Evolutionary conservation across 306 rosid species (phyloP), one percentile per base, ranked within the genome.

Genomic region (Mimosa pudica): DNA sequence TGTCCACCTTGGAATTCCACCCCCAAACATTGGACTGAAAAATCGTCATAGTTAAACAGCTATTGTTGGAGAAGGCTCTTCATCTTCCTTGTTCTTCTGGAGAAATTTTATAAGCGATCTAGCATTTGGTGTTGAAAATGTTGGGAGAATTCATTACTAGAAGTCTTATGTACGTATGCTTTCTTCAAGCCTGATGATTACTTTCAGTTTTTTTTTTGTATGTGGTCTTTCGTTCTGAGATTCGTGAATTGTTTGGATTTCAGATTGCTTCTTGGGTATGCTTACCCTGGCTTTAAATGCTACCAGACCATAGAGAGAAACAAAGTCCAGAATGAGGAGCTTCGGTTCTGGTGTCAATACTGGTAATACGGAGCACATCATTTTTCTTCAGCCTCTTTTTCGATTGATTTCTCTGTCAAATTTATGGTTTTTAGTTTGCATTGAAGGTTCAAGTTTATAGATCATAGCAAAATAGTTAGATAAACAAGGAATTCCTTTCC

Each of bases 331-430:
- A 86, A 76, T 47, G 93, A 87, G 77, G 93, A 93, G 78, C 98
- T 95, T 77, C 94, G 95, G 13, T 91, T 95, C 80, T 95, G 98
- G 98, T 95, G 98, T 83, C 96, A 90, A 80, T 93, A 93, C 74
- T 95, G 98, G 98, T 92, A 90, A 48, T 2, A 70, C n/a, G n/a
- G n/a, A n/a, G n/a, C n/a, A n/a, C 10, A 74, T 44, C n/a, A 16
- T 46, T 46, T 18, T 73, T 62, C 36, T 57, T 51, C 41, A 17
- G 61, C 35, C 65, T 32, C n/a, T 11, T 72, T 65, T 8, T 16
- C 18, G 72, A 7, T 63, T 80, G 49, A 52, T 80, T 77, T 41
- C n/a, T n/a, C 49, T 55, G 71, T 70, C 61, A 52, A 17, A 47
- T 70, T 47, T 74, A 3, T n/a, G 20, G 24, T 16, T 30, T 5